These are phyloP conservation scores for Trametes pubescens DNA, from an alignment of 1,284 basidiomycete genomes.

Conservation along the genomic window DNA sequence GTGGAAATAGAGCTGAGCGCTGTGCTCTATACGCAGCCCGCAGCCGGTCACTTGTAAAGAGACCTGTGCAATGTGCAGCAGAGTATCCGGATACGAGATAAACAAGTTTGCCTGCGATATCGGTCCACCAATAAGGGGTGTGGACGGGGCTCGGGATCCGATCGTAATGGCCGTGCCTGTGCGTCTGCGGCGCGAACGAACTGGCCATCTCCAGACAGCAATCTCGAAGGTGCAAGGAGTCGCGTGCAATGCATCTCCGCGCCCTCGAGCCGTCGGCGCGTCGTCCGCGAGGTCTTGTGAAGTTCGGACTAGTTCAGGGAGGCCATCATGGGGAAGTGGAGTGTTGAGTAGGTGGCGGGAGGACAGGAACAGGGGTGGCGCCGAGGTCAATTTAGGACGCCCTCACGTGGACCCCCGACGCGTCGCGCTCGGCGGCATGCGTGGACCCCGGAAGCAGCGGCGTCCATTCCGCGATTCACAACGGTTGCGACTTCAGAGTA, in stretches of 20 bases:
- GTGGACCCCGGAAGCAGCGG: constrained; percentile 28
- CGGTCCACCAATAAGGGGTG: not conserved
- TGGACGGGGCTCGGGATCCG: constrained; percentile 2
- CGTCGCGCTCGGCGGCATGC: constrained; percentile 22
- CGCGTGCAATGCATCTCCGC: constrained; percentile 6
- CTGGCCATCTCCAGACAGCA: constrained; percentile 12
- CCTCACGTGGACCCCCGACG: constrained; percentile 33
- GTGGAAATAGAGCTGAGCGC: not conserved
- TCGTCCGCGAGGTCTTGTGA: not conserved
- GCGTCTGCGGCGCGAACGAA: constrained; percentile 3
- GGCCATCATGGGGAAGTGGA: constrained; percentile 11
- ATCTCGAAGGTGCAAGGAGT: constrained; percentile 1
- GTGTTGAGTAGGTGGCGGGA: constrained; percentile 31
- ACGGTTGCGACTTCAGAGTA: too few relatives aligned
- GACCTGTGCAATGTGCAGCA: not conserved
- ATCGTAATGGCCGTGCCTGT: constrained; percentile 15
- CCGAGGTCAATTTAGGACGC: constrained; percentile 19
- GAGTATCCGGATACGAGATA: not conserved
- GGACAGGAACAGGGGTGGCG: constrained; percentile 6
- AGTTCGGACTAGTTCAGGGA: not conserved
- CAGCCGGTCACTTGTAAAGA: constrained; percentile 1
- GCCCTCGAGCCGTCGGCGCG: constrained; percentile 7
- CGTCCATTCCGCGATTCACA: constrained; percentile 19
- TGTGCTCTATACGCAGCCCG: not conserved
- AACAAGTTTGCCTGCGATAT: not conserved